A percentile compares a stretch with the other conserved stretches of the same genome.
phyloP scores from a whole-genome alignment of 2,329 filamentous ascomycete genomes.

The Elsinoe necatrix region DNA sequence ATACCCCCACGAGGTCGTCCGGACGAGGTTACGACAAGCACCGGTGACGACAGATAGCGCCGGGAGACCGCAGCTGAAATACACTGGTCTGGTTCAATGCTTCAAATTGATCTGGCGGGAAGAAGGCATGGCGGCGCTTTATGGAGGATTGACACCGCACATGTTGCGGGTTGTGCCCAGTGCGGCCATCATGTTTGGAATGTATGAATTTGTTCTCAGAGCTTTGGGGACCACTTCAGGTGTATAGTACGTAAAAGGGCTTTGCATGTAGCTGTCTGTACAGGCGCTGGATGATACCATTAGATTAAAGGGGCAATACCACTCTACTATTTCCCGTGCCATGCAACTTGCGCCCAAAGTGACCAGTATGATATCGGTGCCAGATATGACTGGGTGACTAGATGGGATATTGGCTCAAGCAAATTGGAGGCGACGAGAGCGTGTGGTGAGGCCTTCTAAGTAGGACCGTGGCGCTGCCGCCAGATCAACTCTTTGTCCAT shows the following conservation, averaged over 20 bases:
- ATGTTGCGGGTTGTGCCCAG: slow-evolving; percentile 84
- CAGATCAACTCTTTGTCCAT: no score
- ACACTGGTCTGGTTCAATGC: slow-evolving; percentile 80
- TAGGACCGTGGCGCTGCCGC: no score
- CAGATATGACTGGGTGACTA: no score
- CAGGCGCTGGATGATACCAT: slow-evolving; percentile 9
- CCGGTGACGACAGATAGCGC: slow-evolving; percentile 45
- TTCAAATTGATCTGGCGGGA: slow-evolving; percentile 82
- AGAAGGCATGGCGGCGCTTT: slow-evolving; percentile 76
- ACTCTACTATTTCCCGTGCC: slow-evolving; percentile 1
- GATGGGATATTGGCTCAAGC: neutral
- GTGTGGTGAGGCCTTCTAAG: no score
- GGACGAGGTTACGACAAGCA: slow-evolving; percentile 76
- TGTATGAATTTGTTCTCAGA: slow-evolving; percentile 53
- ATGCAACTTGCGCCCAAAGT: no score
- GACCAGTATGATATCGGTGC: neutral
- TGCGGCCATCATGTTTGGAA: slow-evolving; percentile 93
- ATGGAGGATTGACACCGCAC: slow-evolving; percentile 86
- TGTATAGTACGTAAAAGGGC: slow-evolving; percentile 20
- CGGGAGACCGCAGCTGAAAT: slow-evolving; percentile 64
- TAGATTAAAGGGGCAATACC: slow-evolving; percentile 1
- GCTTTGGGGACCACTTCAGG: slow-evolving; percentile 39
- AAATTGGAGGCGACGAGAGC: no score
- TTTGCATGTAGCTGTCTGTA: slow-evolving; percentile 1
- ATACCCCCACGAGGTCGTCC: slow-evolving; percentile 86